Evolutionary conservation across 371 early-diverging fungal genomes (phyloP).

Genomic region (Thermomucor indicae-seudaticae): DNA sequence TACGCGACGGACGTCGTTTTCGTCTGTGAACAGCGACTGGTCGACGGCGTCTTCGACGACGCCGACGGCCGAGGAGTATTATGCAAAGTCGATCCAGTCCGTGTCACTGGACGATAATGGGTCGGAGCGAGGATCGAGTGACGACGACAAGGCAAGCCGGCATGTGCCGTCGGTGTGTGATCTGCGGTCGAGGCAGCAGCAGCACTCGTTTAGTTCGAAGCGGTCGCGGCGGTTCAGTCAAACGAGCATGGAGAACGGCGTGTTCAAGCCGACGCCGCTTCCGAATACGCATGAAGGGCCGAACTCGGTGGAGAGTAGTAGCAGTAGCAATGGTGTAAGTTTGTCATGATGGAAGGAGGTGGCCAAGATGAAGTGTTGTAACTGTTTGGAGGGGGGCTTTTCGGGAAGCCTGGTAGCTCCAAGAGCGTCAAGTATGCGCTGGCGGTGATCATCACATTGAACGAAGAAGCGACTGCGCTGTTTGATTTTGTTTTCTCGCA

Average conservation of each 20-base stretch:
- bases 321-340: slow-evolving; percentile 5
- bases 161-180: slow-evolving; percentile 32
- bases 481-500: slow-evolving; percentile 65
- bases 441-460: slow-evolving; percentile 53
- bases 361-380: too few relatives aligned
- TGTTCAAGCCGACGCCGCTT: slow-evolving; percentile 59
- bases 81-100: slow-evolving; percentile 8
- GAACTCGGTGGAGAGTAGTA: not conserved
- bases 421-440: slow-evolving; percentile 57
- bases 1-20: slow-evolving; percentile 52
- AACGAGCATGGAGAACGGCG: slow-evolving; percentile 63
- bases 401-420: slow-evolving; percentile 9
- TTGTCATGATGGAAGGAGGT: too few relatives aligned
- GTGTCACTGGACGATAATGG: slow-evolving; percentile 24
- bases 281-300: slow-evolving; percentile 28
- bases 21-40: slow-evolving; percentile 56
- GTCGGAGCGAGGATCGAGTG: slow-evolving; percentile 38
- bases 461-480: slow-evolving; percentile 44
- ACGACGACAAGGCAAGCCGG: slow-evolving; percentile 29
- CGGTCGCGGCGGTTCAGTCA: slow-evolving; percentile 53
- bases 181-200: slow-evolving; percentile 20
- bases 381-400: not conserved
- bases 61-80: slow-evolving; percentile 3
- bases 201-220: slow-evolving; percentile 38
- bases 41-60: slow-evolving; percentile 44